Base-by-base conservation (phyloP, 306 rosid genomes). In the Malus fusca region DNA sequence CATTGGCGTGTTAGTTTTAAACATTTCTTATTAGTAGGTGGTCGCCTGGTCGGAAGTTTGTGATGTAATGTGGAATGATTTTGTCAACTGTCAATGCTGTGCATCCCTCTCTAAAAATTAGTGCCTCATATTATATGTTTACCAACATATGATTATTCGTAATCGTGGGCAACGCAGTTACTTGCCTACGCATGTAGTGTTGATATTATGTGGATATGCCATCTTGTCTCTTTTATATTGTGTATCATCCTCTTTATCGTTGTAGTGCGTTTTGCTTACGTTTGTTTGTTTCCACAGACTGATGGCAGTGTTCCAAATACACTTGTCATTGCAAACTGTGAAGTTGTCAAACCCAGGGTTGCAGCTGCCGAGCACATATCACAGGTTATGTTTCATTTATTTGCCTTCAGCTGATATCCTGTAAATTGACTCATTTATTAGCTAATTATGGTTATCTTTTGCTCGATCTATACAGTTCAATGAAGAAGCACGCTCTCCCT, bases 341-440 rank as follows among this genome's bases (percentile, higher is more conserved):
- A 95, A 88, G 96, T 95, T 71, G 99, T 95, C 70, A 95, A 95
- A 80, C 91, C 96, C 48, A 92, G 99, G 87, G 99, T 95, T 87
- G 99, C 99, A 30, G 99, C 97, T 70, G 99, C 99, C 11, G 99
- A 95, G 80, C 99, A 95, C 83, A 95, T 95, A 82, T 88, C 97
- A 1, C 99, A 92, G 99, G 99, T 92, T 77, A 66, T 21, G 28
- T 66, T 44, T 13, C 25, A 12, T 26, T 3, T 11, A 15, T 21
- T 19, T 19, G 18, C 44, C 37, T 42, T 69, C 18, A 22, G 11
- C 68, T 66, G 52, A 4, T 42, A 60, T 69, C 71, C 43, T 21
- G 69, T 67, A 51, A 68, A 53, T 64, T 31, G 26, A 74, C 69
- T 71, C 53, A 73, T 75, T 62, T 44, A 8, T 21, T 66, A 40